Percentiles rank a stretch among this genome's conserved stretches.
Evolutionary conservation across 306 rosid genomes (phyloP).

Genomic region (Cicer pinnatifidum): DNA sequence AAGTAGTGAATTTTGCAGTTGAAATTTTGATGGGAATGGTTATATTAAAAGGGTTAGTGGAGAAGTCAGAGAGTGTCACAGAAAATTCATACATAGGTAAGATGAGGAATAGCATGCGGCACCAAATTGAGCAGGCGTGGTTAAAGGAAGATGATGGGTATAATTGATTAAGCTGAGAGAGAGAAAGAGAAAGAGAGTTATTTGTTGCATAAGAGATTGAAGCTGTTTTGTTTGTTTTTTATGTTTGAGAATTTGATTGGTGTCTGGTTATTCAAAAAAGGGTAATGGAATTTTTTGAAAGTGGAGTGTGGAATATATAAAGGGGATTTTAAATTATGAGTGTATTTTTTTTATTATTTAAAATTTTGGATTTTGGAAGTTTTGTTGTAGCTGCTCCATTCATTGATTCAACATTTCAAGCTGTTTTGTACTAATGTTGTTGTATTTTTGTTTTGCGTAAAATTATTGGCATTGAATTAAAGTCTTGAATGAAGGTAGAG

Average conservation of each 20-base stretch:
- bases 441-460: background rate
- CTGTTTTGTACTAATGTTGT: background rate
- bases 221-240: constrained; percentile 30
- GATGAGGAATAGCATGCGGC: constrained; percentile 43
- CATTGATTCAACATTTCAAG: background rate
- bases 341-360: background rate
- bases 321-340: constrained; percentile 21
- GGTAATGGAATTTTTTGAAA: constrained; percentile 44
- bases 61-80: constrained; percentile 43
- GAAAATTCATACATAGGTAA: constrained; percentile 37
- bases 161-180: constrained; percentile 41
- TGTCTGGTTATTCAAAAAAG: constrained; percentile 43
- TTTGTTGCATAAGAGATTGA: constrained; percentile 27
- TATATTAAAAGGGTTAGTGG: constrained; percentile 35
- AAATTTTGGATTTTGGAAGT: constrained; percentile 30
- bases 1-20: constrained; percentile 10
- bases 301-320: constrained; percentile 34
- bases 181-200: constrained; percentile 12
- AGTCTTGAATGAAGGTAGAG: constrained; percentile 38
- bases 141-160: constrained; percentile 47
- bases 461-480: constrained; percentile 30
- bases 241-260: constrained; percentile 42
- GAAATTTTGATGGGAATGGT: constrained; percentile 31
- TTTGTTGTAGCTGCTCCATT: constrained; percentile 47
- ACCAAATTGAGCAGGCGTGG: constrained; percentile 50